Percentiles rank a stretch among this genome's conserved stretches.
Evolutionary conservation across 257 asterid species (phyloP).

Genomic region (Primulina huaijiensis): DNA sequence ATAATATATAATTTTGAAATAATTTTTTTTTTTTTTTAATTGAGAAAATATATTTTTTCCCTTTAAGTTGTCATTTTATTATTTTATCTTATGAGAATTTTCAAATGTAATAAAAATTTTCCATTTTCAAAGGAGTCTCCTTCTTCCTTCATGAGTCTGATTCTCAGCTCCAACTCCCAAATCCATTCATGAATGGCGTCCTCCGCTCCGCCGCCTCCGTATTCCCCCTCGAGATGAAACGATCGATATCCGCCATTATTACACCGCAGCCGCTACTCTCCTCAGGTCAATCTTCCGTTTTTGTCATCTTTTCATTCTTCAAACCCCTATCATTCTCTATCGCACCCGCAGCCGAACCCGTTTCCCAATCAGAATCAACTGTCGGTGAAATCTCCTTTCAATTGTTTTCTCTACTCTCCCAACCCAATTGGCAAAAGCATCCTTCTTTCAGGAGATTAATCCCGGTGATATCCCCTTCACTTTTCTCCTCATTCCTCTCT

Average conservation of each 20-base stretch:
- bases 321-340: conserved; percentile 31
- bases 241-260: conserved; percentile 28
- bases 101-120: no score
- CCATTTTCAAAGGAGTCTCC: not conserved
- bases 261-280: conserved; percentile 15
- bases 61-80: no score
- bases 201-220: conserved; percentile 37
- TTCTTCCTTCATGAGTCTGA: not conserved
- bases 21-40: no score
- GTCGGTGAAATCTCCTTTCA: conserved; percentile 36
- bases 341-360: conserved; percentile 21
- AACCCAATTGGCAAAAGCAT: conserved; percentile 64
- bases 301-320: conserved; percentile 28
- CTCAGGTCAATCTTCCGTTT: conserved; percentile 35
- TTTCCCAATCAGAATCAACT: conserved; percentile 22
- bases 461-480: conserved; percentile 49
- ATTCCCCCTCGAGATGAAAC: conserved; percentile 30
- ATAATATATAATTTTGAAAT: no score
- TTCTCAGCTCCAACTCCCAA: not conserved
- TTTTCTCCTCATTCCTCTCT: conserved; percentile 46
- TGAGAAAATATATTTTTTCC: no score
- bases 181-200: conserved; percentile 45
- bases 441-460: conserved; percentile 50
- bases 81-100: no score
- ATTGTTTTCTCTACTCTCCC: conserved; percentile 43